Conservation (phyloP, 352 stramenopile species). For the Phytopythium kandeliae region DNA sequence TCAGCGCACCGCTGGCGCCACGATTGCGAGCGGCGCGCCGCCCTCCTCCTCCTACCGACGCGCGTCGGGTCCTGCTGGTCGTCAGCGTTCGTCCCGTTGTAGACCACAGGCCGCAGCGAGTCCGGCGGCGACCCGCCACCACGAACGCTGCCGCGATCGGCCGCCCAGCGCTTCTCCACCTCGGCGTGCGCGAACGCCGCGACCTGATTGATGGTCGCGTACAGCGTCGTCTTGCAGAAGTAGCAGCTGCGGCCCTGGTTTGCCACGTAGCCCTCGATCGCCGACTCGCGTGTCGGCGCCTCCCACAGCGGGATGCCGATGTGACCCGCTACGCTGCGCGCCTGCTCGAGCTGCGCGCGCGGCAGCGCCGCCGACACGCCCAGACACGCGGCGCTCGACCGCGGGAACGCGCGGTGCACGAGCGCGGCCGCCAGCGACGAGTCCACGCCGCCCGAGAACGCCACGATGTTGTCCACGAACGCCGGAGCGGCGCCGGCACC, state of each 20-base stretch:
- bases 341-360: constrained; percentile 80
- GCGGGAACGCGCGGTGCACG: constrained; percentile 79
- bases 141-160: background rate
- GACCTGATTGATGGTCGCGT: constrained; percentile 90
- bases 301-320: constrained; percentile 90
- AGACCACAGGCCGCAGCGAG: constrained; percentile 58
- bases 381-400: constrained; percentile 84
- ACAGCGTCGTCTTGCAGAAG: constrained; percentile 97
- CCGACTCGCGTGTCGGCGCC: constrained; percentile 80
- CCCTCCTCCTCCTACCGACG: constrained; percentile 27
- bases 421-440: constrained; percentile 92
- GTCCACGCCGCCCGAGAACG: constrained; percentile 95
- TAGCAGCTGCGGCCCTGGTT: constrained; percentile 95
- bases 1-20: background rate
- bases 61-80: constrained; percentile 92
- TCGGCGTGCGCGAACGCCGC: constrained; percentile 46
- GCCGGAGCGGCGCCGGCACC: background rate
- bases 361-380: constrained; percentile 91
- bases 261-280: constrained; percentile 86
- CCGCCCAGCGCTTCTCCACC: constrained; percentile 7
- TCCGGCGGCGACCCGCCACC: background rate
- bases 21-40: background rate
- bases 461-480: constrained; percentile 67
- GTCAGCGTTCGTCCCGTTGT: constrained; percentile 97
- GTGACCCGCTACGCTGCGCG: constrained; percentile 70